Conservation (phyloP, 139 green algal genomes). For the Micromonas commoda region DNA sequence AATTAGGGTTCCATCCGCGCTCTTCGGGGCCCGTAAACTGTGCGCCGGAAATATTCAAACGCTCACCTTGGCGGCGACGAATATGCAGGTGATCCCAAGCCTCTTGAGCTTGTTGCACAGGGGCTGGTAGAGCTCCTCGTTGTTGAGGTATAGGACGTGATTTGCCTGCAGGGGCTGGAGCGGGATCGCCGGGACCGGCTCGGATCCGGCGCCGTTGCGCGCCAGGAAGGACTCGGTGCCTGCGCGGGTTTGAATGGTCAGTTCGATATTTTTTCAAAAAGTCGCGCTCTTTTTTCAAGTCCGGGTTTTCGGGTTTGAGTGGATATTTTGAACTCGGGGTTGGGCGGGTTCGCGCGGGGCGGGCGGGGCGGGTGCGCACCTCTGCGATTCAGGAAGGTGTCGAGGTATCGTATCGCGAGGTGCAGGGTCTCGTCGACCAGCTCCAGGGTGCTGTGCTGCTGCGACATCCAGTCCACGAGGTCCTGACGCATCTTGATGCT, state of each 20-base stretch:
- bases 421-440: constrained; percentile 24
- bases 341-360: too few species aligned
- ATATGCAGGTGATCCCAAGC: constrained; percentile 11
- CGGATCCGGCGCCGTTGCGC: neutral
- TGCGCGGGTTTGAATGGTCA: neutral
- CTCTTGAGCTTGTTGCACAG: constrained; percentile 25
- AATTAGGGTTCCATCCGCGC: too few species aligned
- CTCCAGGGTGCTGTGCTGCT: neutral
- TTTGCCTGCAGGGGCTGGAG: neutral
- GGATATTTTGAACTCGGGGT: too few species aligned
- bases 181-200: neutral
- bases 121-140: neutral
- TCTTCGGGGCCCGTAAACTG: too few species aligned
- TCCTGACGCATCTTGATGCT: constrained; percentile 2
- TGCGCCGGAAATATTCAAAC: too few species aligned
- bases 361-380: too few species aligned
- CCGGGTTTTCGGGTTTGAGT: too few species aligned
- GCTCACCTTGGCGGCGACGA: constrained; percentile 16
- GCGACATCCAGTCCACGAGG: constrained; percentile 21
- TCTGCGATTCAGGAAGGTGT: constrained; percentile 16
- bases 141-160: neutral
- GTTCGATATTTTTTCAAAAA: neutral
- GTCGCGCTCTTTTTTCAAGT: too few species aligned
- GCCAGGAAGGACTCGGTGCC: neutral
- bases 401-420: constrained; percentile 21